Conservation (phyloP, 495 filamentous ascomycete genomes). For the Tuber magnatum region DNA sequence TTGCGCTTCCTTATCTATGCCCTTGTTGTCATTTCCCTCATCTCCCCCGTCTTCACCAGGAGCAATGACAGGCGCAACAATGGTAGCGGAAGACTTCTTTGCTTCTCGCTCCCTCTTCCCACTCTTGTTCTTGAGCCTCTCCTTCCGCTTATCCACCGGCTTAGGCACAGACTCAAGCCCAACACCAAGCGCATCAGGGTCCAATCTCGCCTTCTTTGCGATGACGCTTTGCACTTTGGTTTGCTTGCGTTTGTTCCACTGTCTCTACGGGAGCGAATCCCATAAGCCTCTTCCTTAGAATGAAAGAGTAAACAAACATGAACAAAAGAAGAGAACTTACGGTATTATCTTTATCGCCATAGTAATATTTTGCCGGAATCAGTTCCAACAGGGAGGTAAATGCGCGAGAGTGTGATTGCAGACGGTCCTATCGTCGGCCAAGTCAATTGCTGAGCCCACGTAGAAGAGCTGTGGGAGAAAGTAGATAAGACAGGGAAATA, state of each 20-base stretch:
- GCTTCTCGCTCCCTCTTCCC: constrained; percentile 35
- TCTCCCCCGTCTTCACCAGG: not conserved
- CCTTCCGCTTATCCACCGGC: constrained; percentile 46
- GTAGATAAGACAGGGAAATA: not conserved
- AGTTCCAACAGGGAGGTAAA: constrained; percentile 85
- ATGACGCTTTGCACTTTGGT: constrained; percentile 72
- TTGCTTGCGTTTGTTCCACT: constrained; percentile 70
- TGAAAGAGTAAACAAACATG: not conserved
- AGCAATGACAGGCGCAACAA: not conserved
- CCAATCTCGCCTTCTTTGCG: constrained; percentile 74
- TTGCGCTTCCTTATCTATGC: not conserved
- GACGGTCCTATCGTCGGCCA: constrained; percentile 57
- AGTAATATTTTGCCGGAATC: constrained; percentile 92
- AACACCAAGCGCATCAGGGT: constrained; percentile 48
- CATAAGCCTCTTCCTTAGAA: not conserved
- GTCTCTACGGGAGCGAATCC: constrained; percentile 50
- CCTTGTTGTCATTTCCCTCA: not conserved
- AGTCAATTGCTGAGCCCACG: not conserved
- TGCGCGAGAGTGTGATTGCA: constrained; percentile 73
- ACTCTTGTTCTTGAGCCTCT: constrained; percentile 31
- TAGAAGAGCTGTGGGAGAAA: not conserved
- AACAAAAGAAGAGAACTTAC: constrained; percentile 7
- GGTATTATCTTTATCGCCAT: constrained; percentile 45
- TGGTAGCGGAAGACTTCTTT: constrained; percentile 45
- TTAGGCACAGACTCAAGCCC: not conserved